Evolutionary conservation across 305 asterid genomes (phyloP).

Genomic region (Solanum hybrid): DNA sequence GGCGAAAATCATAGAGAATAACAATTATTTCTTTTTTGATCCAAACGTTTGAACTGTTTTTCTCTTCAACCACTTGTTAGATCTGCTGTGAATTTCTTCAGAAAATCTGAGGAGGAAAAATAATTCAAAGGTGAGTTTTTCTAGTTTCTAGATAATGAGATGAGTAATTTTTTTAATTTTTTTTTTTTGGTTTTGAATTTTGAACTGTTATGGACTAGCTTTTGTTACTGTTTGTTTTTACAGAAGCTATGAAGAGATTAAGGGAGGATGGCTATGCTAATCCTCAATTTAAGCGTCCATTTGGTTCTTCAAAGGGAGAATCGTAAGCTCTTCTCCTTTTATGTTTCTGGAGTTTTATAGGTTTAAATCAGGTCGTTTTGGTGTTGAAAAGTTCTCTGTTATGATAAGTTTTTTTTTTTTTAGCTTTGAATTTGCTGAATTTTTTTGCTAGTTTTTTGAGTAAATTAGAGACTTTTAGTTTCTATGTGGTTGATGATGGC

Average conservation of each 20-base stretch:
- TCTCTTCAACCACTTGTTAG: constrained; percentile 6
- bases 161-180: neutral
- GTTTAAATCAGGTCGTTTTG: neutral
- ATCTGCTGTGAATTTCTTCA: constrained; percentile 8
- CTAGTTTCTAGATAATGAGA: constrained; percentile 6
- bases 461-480: constrained; percentile 1
- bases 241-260: constrained; percentile 55
- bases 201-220: neutral
- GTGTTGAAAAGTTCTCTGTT: neutral
- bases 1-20: neutral
- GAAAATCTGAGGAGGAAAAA: constrained; percentile 8
- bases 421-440: neutral
- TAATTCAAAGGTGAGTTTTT: constrained; percentile 3
- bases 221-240: constrained; percentile 10
- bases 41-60: neutral
- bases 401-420: neutral
- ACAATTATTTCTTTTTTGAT: neutral
- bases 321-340: constrained; percentile 36
- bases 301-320: constrained; percentile 58
- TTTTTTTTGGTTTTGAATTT: constrained; percentile 4
- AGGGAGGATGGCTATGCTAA: constrained; percentile 50
- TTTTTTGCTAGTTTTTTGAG: neutral
- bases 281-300: constrained; percentile 62
- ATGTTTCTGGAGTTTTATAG: neutral
- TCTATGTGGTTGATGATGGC: neutral